Evolutionary conservation across 495 filamentous ascomycete species (phyloP).

Genomic region (Hypomontagnella monticulosa): DNA sequence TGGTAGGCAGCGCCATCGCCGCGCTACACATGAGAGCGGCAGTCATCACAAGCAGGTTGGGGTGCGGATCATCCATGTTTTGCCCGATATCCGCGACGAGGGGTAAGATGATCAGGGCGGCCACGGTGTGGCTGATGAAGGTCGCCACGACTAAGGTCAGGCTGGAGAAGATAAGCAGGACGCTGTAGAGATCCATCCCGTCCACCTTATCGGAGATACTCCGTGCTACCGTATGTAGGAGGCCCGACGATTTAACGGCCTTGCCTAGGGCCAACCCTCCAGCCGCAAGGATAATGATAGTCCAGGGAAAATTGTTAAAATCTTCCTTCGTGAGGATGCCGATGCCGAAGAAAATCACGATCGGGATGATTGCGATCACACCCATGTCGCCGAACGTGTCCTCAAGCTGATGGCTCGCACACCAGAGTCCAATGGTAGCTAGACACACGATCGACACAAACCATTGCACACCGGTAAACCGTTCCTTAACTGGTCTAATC

Average conservation of each 20-base stretch:
- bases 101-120: slow-evolving; percentile 92
- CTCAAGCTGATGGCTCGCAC: slow-evolving; percentile 87
- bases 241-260: slow-evolving; percentile 89
- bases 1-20: slow-evolving; percentile 91
- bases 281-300: slow-evolving; percentile 97
- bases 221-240: slow-evolving; percentile 88
- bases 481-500: slow-evolving; percentile 86
- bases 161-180: slow-evolving; percentile 84
- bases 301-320: slow-evolving; percentile 99
- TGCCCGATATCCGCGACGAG: slow-evolving; percentile 86
- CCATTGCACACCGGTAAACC: slow-evolving; percentile 88
- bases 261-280: slow-evolving; percentile 94
- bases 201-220: slow-evolving; percentile 77
- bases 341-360: slow-evolving; percentile 95
- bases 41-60: slow-evolving; percentile 93
- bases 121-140: slow-evolving; percentile 98
- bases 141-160: slow-evolving; percentile 94
- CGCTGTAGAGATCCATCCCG: slow-evolving; percentile 83
- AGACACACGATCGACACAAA: slow-evolving; percentile 89
- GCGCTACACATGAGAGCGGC: slow-evolving; percentile 71
- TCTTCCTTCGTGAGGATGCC: slow-evolving; percentile 99
- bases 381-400: slow-evolving; percentile 95
- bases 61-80: slow-evolving; percentile 86
- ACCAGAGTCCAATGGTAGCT: slow-evolving; percentile 92
- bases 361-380: slow-evolving; percentile 94